These are phyloP conservation scores for Xylaria sp. DNA, from an alignment of 2,329 filamentous ascomycete species.

Conservation along the genomic window DNA sequence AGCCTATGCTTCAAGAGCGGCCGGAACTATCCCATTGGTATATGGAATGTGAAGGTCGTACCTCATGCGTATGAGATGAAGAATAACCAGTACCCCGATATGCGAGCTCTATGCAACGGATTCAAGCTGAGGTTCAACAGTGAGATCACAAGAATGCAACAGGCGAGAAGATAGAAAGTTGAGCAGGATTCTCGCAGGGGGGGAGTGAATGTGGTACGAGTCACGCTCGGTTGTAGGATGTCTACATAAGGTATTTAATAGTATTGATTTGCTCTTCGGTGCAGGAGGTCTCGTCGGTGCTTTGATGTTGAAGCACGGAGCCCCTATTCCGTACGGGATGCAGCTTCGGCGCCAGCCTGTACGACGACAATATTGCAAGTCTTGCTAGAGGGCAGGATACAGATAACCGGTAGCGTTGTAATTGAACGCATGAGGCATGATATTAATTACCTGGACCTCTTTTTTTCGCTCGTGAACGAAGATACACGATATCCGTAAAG, in stretches of 20 bases:
- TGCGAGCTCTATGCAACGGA: conserved; percentile 91
- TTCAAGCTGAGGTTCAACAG: conserved; percentile 79
- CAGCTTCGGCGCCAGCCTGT: too few species aligned
- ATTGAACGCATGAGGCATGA: too few species aligned
- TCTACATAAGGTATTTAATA: neutral
- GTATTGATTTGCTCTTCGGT: too few species aligned
- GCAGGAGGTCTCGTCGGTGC: neutral
- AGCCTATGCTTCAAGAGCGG: conserved; percentile 94
- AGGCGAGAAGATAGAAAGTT: conserved; percentile 26
- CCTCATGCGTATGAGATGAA: conserved; percentile 90
- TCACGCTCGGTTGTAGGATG: neutral
- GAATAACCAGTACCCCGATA: conserved; percentile 85
- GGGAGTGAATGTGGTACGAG: neutral
- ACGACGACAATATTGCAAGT: neutral
- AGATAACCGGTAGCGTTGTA: neutral
- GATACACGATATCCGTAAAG: too few species aligned
- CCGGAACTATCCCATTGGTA: conserved; percentile 63
- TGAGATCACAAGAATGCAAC: conserved; percentile 58
- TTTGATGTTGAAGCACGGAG: neutral
- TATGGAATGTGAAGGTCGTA: conserved; percentile 83
- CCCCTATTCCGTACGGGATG: too few species aligned
- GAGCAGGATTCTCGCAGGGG: neutral
- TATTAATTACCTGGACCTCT: too few species aligned
- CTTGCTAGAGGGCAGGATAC: neutral
- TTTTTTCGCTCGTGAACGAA: too few species aligned